A percentile compares a stretch with the other conserved stretches of the same genome.
Evolutionary conservation across 1,284 basidiomycete species (phyloP).

Genomic region (Marasmius oreades): DNA sequence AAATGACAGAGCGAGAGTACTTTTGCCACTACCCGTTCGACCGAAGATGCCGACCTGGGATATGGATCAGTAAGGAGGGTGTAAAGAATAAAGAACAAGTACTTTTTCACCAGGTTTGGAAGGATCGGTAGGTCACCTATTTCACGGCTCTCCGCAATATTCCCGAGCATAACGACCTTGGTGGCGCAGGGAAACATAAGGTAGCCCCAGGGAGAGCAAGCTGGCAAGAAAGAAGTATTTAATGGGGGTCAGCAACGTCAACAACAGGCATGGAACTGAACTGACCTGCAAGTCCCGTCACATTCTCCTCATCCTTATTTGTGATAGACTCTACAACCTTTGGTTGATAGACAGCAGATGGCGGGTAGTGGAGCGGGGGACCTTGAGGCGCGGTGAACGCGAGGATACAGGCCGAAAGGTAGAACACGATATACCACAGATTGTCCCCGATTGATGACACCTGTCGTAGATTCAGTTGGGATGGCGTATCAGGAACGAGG

Average conservation of each 20-base stretch:
- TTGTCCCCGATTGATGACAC: slow-evolving; percentile 20
- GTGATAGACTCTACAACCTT: slow-evolving; percentile 59
- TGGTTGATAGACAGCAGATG: slow-evolving; percentile 68
- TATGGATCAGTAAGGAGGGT: neutral
- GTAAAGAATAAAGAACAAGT: neutral
- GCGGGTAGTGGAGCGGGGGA: slow-evolving; percentile 70
- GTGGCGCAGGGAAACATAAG: slow-evolving; percentile 82
- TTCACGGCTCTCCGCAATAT: slow-evolving; percentile 69
- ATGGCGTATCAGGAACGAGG: slow-evolving; percentile 50
- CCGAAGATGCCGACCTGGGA: slow-evolving; percentile 80
- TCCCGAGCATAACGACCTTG: slow-evolving; percentile 79
- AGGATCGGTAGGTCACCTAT: slow-evolving; percentile 85
- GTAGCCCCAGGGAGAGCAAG: slow-evolving; percentile 54
- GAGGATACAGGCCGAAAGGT: slow-evolving; percentile 44
- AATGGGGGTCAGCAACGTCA: neutral
- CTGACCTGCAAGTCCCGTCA: slow-evolving; percentile 54
- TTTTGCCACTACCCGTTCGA: slow-evolving; percentile 87
- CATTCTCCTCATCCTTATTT: slow-evolving; percentile 59
- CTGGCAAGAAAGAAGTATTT: slow-evolving; percentile 18
- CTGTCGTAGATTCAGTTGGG: slow-evolving; percentile 12
- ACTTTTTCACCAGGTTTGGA: slow-evolving; percentile 71
- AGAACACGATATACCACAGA: slow-evolving; percentile 51
- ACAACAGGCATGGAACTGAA: slow-evolving; percentile 19
- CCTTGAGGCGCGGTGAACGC: slow-evolving; percentile 65
- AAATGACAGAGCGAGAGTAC: slow-evolving; percentile 88